Evolutionary conservation across 352 stramenopile genomes (phyloP).

Genomic region (Pythium chondricola): DNA sequence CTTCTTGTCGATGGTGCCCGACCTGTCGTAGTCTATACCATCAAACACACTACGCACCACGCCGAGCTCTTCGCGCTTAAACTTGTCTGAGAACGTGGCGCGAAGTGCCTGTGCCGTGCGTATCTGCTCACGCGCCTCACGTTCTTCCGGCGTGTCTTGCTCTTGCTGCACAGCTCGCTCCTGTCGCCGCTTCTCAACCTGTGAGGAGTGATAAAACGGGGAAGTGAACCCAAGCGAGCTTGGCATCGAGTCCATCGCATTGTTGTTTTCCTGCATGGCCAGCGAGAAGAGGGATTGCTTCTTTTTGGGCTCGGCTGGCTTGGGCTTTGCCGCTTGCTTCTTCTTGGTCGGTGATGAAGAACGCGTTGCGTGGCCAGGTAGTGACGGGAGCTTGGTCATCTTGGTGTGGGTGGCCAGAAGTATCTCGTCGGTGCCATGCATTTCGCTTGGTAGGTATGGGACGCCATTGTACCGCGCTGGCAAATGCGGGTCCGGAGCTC

Average conservation of each 20-base stretch:
- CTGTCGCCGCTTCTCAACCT: not conserved
- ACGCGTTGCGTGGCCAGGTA: slow-evolving; percentile 1
- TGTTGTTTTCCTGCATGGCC: slow-evolving; percentile 9
- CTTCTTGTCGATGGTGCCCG: slow-evolving; percentile 51
- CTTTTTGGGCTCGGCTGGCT: slow-evolving; percentile 1
- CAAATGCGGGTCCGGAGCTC: slow-evolving; percentile 35
- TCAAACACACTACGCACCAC: slow-evolving; percentile 42
- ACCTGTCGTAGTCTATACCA: slow-evolving; percentile 60
- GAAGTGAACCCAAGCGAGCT: slow-evolving; percentile 22
- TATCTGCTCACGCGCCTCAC: not conserved
- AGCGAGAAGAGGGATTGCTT: slow-evolving; percentile 7
- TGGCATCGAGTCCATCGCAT: slow-evolving; percentile 15
- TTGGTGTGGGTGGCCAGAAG: slow-evolving; percentile 39
- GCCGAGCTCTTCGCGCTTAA: slow-evolving; percentile 28
- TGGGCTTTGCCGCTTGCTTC: not conserved
- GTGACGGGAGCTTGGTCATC: slow-evolving; percentile 40
- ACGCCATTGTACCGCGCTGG: slow-evolving; percentile 58
- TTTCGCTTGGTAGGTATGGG: slow-evolving; percentile 48
- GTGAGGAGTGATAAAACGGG: slow-evolving; percentile 13
- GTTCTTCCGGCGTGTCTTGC: slow-evolving; percentile 2
- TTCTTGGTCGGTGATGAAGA: not conserved
- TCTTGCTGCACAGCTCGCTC: not conserved
- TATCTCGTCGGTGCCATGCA: slow-evolving; percentile 52
- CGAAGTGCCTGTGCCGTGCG: slow-evolving; percentile 2
- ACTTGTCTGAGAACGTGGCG: slow-evolving; percentile 17